phyloP scores from a whole-genome alignment of 106 monocot species.

The Narthecium ossifragum region DNA sequence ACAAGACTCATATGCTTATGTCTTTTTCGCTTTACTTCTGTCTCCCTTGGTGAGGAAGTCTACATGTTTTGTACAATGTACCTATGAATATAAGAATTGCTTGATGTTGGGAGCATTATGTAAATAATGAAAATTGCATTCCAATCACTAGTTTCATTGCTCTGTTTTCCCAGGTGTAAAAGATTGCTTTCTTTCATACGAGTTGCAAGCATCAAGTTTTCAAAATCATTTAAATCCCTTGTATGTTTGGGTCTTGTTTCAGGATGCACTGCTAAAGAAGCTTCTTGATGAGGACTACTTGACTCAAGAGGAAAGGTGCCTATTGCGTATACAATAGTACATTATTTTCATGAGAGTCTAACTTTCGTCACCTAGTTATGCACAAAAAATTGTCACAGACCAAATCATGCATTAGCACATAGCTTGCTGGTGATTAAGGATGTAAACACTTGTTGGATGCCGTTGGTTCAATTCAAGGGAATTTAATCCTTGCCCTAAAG shows the following conservation, averaged over 20 bases:
- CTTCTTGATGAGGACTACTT: constrained; percentile 71
- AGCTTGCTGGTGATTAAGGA: too few relatives aligned
- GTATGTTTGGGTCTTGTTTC: constrained; percentile 15
- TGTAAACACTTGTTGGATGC: too few relatives aligned
- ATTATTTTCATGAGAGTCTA: not conserved
- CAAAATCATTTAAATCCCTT: not conserved
- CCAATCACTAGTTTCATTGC: not conserved
- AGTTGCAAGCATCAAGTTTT: not conserved
- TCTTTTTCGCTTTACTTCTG: too few relatives aligned
- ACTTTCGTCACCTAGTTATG: not conserved
- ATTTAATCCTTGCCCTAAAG: too few relatives aligned
- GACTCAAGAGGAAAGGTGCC: constrained; percentile 82
- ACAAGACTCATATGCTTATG: too few relatives aligned
- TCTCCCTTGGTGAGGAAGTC: too few relatives aligned
- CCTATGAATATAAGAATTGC: too few relatives aligned
- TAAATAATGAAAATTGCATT: not conserved
- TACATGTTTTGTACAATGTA: too few relatives aligned
- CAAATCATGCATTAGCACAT: too few relatives aligned
- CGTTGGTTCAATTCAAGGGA: not conserved
- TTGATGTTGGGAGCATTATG: not conserved
- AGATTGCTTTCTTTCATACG: not conserved
- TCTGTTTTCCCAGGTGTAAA: not conserved
- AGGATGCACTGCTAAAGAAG: constrained; percentile 84
- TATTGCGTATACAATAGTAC: not conserved
- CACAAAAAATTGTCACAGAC: not conserved